Evolutionary conservation across 1,139 yeast genomes (phyloP).

Genomic region (Kurtzmaniella natalensis): DNA sequence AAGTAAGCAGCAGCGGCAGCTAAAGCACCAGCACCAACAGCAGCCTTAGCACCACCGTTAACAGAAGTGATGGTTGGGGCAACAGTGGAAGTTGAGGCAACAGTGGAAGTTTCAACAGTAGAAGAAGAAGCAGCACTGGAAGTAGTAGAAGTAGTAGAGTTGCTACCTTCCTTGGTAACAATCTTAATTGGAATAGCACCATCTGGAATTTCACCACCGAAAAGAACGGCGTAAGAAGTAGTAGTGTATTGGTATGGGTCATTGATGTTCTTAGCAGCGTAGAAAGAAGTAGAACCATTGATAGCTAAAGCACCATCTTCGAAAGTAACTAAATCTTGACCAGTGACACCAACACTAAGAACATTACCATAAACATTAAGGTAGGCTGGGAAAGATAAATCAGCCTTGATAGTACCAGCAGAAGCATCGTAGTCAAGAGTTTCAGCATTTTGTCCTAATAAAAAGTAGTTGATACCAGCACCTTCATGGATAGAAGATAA

Average conservation of each 20-base stretch:
- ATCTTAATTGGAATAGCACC: constrained; percentile 1
- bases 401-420: background rate
- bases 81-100: too few species aligned
- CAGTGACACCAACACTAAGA: background rate
- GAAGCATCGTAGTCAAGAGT: constrained; percentile 8
- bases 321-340: background rate
- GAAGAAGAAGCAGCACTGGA: constrained; percentile 4
- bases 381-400: too few species aligned
- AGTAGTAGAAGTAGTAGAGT: constrained; percentile 1
- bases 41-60: background rate
- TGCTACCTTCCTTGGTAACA: background rate
- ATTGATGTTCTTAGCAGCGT: constrained; percentile 11
- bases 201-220: background rate
- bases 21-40: background rate
- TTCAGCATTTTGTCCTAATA: constrained; percentile 22
- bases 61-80: constrained; percentile 1
- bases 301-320: constrained; percentile 1
- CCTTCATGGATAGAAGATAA: constrained; percentile 45
- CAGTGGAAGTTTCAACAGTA: constrained; percentile 6
- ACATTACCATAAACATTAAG: background rate
- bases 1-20: constrained; percentile 1
- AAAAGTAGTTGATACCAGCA: constrained; percentile 49
- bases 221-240: constrained; percentile 1
- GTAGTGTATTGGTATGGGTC: constrained; percentile 11
- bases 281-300: constrained; percentile 7